Base-by-base conservation (phyloP, 495 filamentous ascomycete genomes). In the Annulohypoxylon maeteangense region DNA sequence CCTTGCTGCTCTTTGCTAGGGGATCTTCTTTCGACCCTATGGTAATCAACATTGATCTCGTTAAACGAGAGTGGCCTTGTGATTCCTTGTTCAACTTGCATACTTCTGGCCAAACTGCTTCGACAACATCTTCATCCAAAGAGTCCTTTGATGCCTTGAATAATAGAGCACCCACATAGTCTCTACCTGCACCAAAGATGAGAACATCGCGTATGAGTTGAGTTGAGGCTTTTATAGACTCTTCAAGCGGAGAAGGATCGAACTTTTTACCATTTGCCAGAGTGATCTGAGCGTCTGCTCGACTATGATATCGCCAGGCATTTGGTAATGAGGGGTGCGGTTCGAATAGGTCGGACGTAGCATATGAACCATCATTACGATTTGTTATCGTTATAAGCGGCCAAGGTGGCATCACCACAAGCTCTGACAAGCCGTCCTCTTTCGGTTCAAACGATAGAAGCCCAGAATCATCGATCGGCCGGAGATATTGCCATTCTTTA, bases 211-310 rank as follows among this genome's bases (percentile, higher is more conserved):
- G 54, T n/a, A 86, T 25, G 4, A 81, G 62, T 0, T 31, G 32
- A 10, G 42, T 67, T 18, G 78, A 76, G 25, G 77, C 64, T 12
- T 66, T 56, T 10, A 88, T 79, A 3, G 74, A 70, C 42, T 74
- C 84, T 80, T 92, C 89, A 14, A 91, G 74, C 1, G 86, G 86
- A 18, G 87, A 83, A 5, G 89, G 89, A 65, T 89, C 89, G 32
- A 91, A 90, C 62, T 92, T 91, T 78, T 90, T 89, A 0, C 89
- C 89, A 12, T 89, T 92, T 14, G 87, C 78, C 4, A 92, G 78
- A 0, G 85, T 88, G 42, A 91, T 80, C 25, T 89, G 86, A 20
- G 88, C 84, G 62, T 91, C 89, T 1, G 86, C 80, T 44, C 89
- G 80, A 23, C 82, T 84, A 55, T 88, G 82, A 72, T 91, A 90